phyloP scores from a whole-genome alignment of 2,329 filamentous ascomycete species.

The Bipolaris oryzae region DNA sequence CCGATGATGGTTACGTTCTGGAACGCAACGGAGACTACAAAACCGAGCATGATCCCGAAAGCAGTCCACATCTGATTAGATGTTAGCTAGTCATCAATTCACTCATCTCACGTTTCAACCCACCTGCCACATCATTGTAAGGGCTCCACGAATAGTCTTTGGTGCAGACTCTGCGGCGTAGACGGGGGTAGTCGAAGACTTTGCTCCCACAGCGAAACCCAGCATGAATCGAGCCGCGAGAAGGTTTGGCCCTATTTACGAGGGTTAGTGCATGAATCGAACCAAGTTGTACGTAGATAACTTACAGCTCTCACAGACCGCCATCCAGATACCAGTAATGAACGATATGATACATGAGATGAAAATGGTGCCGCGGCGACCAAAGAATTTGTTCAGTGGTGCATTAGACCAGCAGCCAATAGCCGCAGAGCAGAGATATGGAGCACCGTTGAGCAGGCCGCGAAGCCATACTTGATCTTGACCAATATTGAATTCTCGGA shows the following conservation, averaged over 20 bases:
- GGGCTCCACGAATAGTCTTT: slow-evolving; percentile 55
- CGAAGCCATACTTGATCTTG: slow-evolving; percentile 34
- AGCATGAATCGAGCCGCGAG: slow-evolving; percentile 41
- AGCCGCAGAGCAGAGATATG: slow-evolving; percentile 49
- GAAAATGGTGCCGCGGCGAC: slow-evolving; percentile 43
- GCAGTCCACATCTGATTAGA: slow-evolving; percentile 46
- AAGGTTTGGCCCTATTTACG: slow-evolving; percentile 31
- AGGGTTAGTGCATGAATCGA: not conserved
- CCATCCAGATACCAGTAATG: slow-evolving; percentile 43
- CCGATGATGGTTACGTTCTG: slow-evolving; percentile 34
- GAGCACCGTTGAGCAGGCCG: slow-evolving; percentile 39
- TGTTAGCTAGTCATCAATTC: not conserved
- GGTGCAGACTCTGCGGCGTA: slow-evolving; percentile 58
- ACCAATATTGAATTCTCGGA: slow-evolving; percentile 35
- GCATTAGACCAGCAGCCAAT: slow-evolving; percentile 45
- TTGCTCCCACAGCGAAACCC: slow-evolving; percentile 43
- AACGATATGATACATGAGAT: slow-evolving; percentile 44
- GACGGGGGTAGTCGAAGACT: slow-evolving; percentile 52
- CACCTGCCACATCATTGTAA: slow-evolving; percentile 59
- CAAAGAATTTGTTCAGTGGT: slow-evolving; percentile 40
- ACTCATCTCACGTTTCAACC: not conserved
- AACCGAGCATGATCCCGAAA: slow-evolving; percentile 44
- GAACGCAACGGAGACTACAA: slow-evolving; percentile 40
- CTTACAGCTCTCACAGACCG: slow-evolving; percentile 35
- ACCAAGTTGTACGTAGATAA: not conserved